A percentile compares a stretch with the other conserved stretches of the same genome.
phyloP scores from a whole-genome alignment of 75 land plant genomes.

The Larix kaempferi region DNA sequence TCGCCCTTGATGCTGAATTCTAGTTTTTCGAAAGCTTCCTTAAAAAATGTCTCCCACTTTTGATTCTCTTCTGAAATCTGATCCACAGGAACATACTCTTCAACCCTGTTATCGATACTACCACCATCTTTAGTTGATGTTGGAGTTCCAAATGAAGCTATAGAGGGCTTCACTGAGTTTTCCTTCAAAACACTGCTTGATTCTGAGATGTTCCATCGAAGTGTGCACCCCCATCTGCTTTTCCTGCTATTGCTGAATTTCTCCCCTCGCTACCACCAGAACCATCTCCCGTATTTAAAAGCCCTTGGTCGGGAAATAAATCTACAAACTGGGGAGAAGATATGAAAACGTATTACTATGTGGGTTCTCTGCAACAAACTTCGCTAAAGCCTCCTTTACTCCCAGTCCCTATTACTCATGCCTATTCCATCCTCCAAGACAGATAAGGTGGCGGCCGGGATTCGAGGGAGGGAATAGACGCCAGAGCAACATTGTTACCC shows the following conservation, averaged over 20 bases:
- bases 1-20: slow-evolving; percentile 24
- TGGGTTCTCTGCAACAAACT: slow-evolving; percentile 20
- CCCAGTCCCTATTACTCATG: slow-evolving; percentile 5
- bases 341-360: slow-evolving; percentile 12
- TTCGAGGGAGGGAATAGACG: slow-evolving; percentile 20
- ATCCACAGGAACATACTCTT: neutral
- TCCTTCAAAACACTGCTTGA: slow-evolving; percentile 11
- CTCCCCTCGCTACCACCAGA: slow-evolving; percentile 34
- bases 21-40: slow-evolving; percentile 26
- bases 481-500: slow-evolving; percentile 46
- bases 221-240: slow-evolving; percentile 22
- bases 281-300: slow-evolving; percentile 28
- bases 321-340: slow-evolving; percentile 14
- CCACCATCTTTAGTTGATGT: neutral
- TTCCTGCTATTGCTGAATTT: slow-evolving; percentile 22
- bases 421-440: neutral
- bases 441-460: slow-evolving; percentile 6
- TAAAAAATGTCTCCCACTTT: slow-evolving; percentile 44
- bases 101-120: neutral
- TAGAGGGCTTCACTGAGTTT: neutral
- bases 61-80: slow-evolving; percentile 9
- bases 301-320: neutral
- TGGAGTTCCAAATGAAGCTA: slow-evolving; percentile 11
- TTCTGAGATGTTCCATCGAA: slow-evolving; percentile 5
- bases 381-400: neutral